Evolutionary conservation across 1,284 basidiomycete species (phyloP), one percentile per base, ranked within the genome.

Genomic region (Heterobasidion irregulare): DNA sequence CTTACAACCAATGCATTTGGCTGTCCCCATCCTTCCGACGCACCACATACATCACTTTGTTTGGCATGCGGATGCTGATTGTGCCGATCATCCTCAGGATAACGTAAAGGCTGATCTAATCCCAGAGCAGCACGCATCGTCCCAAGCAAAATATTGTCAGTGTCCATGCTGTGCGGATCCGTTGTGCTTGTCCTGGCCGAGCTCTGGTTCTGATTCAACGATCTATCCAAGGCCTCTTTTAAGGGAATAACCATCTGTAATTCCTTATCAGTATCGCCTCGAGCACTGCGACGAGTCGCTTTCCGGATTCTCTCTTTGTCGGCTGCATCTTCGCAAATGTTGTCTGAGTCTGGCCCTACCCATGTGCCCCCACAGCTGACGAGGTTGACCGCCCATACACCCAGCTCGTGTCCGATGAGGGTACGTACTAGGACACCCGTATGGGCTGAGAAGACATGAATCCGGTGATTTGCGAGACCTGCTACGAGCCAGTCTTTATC

Each of bases 311-410:
- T 26, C 26, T 26, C 26, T 26, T 26, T 26, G 3, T 26, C 26
- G 5, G 26, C 26, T 26, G 26, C 26, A 26, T 26, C 26, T 26
- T 26, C 26, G 26, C 26, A 26, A 4, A 26, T 26, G 26, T 26
- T 26, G 26, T 15, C 32, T 34, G 1, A 58, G 50, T 16, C 53
- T 16, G 53, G 35, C 12, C 52, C 54, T 32, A 53, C 54, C 15
- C 62, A 54, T n/a, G 58, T 46, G 13, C 59, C 67, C 32, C 70
- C 71, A 49, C 68, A 70, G 7, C 65, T 71, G 53, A 87, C 83
- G 41, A 98, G 77, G 52, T 87, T 84, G 9, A 98, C 80, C 13
- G 91, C 89, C 96, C 96, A 98, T 0, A 98, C 94, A 9, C 96
- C 96, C 8, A 80, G 75, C 16, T 89, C 85, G 70, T 98, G 95